phyloP scores from a whole-genome alignment of 2,329 filamentous ascomycete genomes.

The Fusarium temperatum region DNA sequence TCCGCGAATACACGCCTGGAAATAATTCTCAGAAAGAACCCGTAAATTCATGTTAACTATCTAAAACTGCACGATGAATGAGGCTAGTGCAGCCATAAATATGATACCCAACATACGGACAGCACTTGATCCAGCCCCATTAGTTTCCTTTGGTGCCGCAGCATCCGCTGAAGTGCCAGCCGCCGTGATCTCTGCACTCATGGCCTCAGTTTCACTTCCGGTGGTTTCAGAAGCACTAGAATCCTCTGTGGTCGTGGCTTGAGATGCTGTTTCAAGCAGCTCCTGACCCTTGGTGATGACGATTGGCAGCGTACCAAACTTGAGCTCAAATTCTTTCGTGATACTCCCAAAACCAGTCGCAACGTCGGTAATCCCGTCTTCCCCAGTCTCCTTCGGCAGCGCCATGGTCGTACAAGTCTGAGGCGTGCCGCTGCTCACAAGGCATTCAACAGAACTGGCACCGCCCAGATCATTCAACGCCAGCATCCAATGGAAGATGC shows the following conservation, averaged over 20 bases:
- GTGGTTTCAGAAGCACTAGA: neutral
- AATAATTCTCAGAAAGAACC: no score
- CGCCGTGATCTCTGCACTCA: neutral
- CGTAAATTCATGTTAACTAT: neutral
- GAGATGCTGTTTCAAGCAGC: neutral
- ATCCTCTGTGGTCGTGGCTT: neutral
- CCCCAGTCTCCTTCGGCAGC: neutral
- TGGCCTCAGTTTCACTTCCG: neutral
- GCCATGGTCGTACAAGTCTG: neutral
- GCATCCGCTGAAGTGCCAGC: neutral
- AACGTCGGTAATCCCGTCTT: neutral
- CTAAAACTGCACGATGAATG: neutral
- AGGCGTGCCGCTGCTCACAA: neutral
- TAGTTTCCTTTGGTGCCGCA: neutral
- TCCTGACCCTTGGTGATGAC: constrained; percentile 1
- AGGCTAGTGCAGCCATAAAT: neutral
- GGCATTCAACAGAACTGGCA: neutral
- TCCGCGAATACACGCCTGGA: neutral
- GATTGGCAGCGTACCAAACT: neutral
- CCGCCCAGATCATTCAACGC: neutral
- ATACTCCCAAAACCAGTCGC: neutral
- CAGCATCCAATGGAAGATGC: constrained; percentile 10
- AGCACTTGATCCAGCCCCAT: neutral
- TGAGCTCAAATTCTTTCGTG: neutral
- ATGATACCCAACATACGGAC: neutral